phyloP scores from a whole-genome alignment of 2,329 filamentous ascomycete genomes.

The Cercospora sesami region DNA sequence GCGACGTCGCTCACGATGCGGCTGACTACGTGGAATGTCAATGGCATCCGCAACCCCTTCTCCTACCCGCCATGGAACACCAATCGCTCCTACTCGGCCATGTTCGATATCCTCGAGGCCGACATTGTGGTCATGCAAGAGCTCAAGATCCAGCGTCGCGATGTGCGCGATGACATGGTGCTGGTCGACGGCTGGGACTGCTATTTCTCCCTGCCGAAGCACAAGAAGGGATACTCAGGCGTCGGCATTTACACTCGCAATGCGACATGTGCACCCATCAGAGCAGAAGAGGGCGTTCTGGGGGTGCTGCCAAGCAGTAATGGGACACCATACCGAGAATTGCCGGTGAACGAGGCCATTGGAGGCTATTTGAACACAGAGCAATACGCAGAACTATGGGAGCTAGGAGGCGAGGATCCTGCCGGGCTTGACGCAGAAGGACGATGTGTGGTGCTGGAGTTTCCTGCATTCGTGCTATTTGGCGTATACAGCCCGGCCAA shows the following conservation, averaged over 20 bases:
- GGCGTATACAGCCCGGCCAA: slow-evolving; percentile 91
- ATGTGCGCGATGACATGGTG: slow-evolving; percentile 93
- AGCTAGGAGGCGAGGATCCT: slow-evolving; percentile 62
- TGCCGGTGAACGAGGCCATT: slow-evolving; percentile 73
- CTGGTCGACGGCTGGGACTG: slow-evolving; percentile 93
- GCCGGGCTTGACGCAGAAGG: slow-evolving; percentile 82
- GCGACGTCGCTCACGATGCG: slow-evolving; percentile 36
- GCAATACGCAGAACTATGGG: slow-evolving; percentile 58
- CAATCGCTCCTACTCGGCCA: slow-evolving; percentile 57
- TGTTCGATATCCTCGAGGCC: slow-evolving; percentile 91
- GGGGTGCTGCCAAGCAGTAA: slow-evolving; percentile 75
- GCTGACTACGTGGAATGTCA: slow-evolving; percentile 52
- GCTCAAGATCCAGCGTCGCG: slow-evolving; percentile 91
- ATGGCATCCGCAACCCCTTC: slow-evolving; percentile 57
- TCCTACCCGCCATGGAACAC: slow-evolving; percentile 55
- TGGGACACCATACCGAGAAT: slow-evolving; percentile 68
- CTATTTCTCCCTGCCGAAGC: slow-evolving; percentile 86
- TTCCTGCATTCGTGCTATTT: slow-evolving; percentile 89
- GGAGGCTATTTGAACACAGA: slow-evolving; percentile 77
- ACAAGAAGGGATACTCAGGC: slow-evolving; percentile 96
- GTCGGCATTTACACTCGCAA: slow-evolving; percentile 95
- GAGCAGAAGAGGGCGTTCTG: slow-evolving; percentile 90
- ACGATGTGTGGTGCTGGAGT: slow-evolving; percentile 86
- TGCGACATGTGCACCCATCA: slow-evolving; percentile 77
- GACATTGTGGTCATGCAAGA: slow-evolving; percentile 97